phyloP scores from a whole-genome alignment of 1,139 yeast species.

The Starmera stellimalicola region DNA sequence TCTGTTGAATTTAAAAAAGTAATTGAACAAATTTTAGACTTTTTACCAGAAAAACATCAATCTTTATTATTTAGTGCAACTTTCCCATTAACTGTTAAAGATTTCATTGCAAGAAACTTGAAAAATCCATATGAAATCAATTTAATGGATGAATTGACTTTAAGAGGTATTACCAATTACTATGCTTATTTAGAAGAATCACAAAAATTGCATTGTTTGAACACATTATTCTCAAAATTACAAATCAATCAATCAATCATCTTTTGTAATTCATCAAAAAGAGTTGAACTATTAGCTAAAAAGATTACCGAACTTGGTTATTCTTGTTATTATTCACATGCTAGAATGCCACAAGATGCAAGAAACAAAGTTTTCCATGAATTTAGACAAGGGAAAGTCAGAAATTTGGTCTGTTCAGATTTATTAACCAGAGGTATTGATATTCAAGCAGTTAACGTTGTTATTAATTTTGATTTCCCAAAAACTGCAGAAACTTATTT shows the following conservation, averaged over 20 bases:
- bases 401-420: slow-evolving; percentile 95
- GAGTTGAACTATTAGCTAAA: slow-evolving; percentile 92
- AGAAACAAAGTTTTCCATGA: slow-evolving; percentile 98
- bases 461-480: slow-evolving; percentile 96
- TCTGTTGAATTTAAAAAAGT: slow-evolving; percentile 84
- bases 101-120: slow-evolving; percentile 87
- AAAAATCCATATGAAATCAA: slow-evolving; percentile 85
- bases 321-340: slow-evolving; percentile 95
- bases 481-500: slow-evolving; percentile 95
- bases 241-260: slow-evolving; percentile 95
- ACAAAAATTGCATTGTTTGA: slow-evolving; percentile 90
- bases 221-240: slow-evolving; percentile 86
- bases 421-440: slow-evolving; percentile 97
- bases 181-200: slow-evolving; percentile 97
- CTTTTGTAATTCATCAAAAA: slow-evolving; percentile 91
- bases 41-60: slow-evolving; percentile 76
- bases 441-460: slow-evolving; percentile 97
- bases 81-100: slow-evolving; percentile 88
- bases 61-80: slow-evolving; percentile 90
- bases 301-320: slow-evolving; percentile 94
- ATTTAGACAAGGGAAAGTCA: slow-evolving; percentile 95
- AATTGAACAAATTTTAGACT: slow-evolving; percentile 77
- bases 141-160: slow-evolving; percentile 93
- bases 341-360: slow-evolving; percentile 95
- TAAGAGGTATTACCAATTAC: slow-evolving; percentile 93